phyloP scores from a whole-genome alignment of 768 basidiomycete genomes.

The Pilatotrama ljubarskyi region DNA sequence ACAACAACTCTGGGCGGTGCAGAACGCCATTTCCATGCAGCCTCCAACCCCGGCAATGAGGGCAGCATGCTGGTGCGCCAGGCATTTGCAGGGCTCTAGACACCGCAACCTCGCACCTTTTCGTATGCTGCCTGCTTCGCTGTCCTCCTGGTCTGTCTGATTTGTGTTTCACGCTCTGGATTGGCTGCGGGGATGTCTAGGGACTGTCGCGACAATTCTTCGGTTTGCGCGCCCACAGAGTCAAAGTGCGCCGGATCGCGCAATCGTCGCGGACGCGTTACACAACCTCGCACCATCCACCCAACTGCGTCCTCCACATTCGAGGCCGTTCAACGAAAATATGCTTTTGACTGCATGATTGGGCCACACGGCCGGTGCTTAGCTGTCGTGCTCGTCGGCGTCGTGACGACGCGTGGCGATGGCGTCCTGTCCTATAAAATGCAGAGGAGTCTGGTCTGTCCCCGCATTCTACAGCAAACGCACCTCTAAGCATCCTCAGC shows the following conservation, averaged over 20 bases:
- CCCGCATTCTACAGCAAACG: background rate
- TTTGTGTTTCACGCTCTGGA: background rate
- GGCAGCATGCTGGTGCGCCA: background rate
- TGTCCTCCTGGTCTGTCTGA: background rate
- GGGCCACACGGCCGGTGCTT: background rate
- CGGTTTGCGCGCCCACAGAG: constrained; percentile 2
- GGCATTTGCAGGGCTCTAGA: background rate
- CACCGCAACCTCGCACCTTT: background rate
- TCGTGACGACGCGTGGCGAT: constrained; percentile 12
- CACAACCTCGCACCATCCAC: constrained; percentile 20
- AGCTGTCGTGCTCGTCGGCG: constrained; percentile 2
- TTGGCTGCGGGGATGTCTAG: background rate
- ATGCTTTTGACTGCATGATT: background rate
- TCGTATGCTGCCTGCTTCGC: background rate
- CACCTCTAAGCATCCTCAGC: background rate
- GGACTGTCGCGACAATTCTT: background rate
- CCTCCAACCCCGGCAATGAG: background rate
- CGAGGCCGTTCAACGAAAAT: background rate
- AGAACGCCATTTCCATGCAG: background rate
- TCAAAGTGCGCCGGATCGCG: constrained; percentile 18
- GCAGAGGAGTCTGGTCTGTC: background rate
- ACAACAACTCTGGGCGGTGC: no score
- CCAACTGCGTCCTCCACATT: constrained; percentile 4
- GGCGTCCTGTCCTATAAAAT: background rate
- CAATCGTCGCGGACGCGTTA: constrained; percentile 19